Evolutionary conservation across 1,139 yeast genomes (phyloP).

Genomic region (Saccharomyces hybrid): DNA sequence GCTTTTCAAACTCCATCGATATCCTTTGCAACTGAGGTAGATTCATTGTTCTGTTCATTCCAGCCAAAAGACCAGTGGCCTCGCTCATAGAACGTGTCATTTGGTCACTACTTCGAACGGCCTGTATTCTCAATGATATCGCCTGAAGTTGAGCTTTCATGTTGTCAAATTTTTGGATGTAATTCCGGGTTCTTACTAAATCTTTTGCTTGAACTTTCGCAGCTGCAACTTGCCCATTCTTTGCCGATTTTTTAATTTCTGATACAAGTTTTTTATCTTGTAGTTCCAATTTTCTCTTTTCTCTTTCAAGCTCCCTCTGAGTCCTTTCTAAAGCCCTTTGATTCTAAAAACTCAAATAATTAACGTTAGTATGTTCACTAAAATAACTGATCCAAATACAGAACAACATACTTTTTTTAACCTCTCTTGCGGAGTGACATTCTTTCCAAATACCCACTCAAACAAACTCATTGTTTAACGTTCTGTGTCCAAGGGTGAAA

Average conservation of each 20-base stretch:
- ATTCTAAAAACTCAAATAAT: constrained; percentile 38
- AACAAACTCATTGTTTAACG: constrained; percentile 47
- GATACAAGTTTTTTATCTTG: constrained; percentile 83
- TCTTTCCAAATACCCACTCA: constrained; percentile 95
- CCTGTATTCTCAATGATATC: constrained; percentile 79
- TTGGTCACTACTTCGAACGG: constrained; percentile 88
- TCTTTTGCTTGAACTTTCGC: constrained; percentile 95
- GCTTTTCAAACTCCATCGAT: constrained; percentile 91
- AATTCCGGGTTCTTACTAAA: constrained; percentile 74
- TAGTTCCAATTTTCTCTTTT: constrained; percentile 71
- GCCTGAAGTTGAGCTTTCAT: constrained; percentile 97
- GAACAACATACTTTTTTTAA: constrained; percentile 54
- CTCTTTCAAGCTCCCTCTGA: constrained; percentile 86
- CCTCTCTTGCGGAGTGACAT: constrained; percentile 88
- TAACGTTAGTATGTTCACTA: background rate
- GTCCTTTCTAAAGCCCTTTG: constrained; percentile 92
- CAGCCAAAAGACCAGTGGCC: constrained; percentile 78
- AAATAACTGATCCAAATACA: background rate
- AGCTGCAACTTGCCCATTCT: constrained; percentile 79
- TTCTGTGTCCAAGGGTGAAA: background rate
- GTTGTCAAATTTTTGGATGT: constrained; percentile 79
- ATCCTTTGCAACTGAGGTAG: constrained; percentile 82
- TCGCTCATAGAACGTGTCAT: constrained; percentile 95
- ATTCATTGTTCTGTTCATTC: constrained; percentile 87
- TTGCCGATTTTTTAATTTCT: constrained; percentile 88